phyloP scores from a whole-genome alignment of 768 basidiomycete genomes.

The Boletus tomentosulus region DNA sequence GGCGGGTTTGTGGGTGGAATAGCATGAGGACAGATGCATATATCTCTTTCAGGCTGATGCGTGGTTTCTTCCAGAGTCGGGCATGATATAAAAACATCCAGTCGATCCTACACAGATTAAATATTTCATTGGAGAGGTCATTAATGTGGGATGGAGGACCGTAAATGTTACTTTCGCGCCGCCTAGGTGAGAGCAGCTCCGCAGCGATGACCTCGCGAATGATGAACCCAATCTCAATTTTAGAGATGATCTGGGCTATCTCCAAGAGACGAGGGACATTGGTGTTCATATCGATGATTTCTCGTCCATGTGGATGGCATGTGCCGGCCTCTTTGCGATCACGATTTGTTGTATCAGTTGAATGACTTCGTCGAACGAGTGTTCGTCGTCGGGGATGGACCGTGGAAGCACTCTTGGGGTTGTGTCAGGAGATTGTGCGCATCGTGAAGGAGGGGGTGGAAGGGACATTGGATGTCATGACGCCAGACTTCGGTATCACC shows the following conservation, averaged over 20 bases:
- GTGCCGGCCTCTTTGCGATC: constrained; percentile 56
- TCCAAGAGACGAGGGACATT: constrained; percentile 56
- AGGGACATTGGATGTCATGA: constrained; percentile 58
- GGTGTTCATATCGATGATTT: constrained; percentile 74
- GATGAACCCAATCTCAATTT: constrained; percentile 81
- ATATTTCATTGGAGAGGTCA: constrained; percentile 37
- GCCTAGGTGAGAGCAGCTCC: constrained; percentile 62
- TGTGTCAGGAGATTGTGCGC: constrained; percentile 18
- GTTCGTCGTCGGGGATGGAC: constrained; percentile 66
- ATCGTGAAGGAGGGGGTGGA: constrained; percentile 56
- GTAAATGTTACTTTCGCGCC: constrained; percentile 45
- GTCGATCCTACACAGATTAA: constrained; percentile 62
- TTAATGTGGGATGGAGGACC: constrained; percentile 35
- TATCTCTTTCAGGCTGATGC: constrained; percentile 76
- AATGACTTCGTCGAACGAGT: constrained; percentile 86
- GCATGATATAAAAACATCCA: constrained; percentile 80
- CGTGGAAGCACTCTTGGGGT: constrained; percentile 42
- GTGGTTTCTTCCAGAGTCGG: constrained; percentile 79
- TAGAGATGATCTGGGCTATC: constrained; percentile 71
- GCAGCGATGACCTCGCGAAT: constrained; percentile 71
- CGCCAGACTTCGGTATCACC: constrained; percentile 91
- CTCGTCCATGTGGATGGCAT: constrained; percentile 76
- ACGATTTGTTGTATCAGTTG: constrained; percentile 55
- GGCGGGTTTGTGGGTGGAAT: constrained; percentile 70
- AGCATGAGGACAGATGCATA: constrained; percentile 72